These are phyloP conservation scores for Penicillium italicum DNA, from an alignment of 2,329 filamentous ascomycete species.

Conservation along the genomic window DNA sequence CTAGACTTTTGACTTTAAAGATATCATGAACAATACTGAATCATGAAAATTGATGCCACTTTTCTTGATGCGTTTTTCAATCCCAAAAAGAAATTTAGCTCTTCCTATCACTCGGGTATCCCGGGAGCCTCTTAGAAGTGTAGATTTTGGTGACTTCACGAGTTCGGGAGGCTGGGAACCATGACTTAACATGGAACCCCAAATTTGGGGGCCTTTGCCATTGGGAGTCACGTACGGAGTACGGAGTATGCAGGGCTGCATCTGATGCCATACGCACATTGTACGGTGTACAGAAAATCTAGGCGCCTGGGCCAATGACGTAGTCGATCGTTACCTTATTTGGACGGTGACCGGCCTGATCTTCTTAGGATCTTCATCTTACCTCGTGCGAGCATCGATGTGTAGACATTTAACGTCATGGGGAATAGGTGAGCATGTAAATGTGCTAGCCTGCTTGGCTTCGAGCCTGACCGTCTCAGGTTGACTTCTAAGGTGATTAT, in stretches of 20 bases:
- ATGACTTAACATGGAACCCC: neutral
- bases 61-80: neutral
- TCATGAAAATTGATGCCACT: neutral
- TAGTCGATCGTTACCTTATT: constrained; percentile 22
- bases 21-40: neutral
- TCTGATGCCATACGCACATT: neutral
- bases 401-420: neutral
- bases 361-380: neutral
- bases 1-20: neutral
- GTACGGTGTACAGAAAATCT: neutral
- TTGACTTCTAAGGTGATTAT: neutral
- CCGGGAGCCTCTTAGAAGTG: constrained; percentile 11
- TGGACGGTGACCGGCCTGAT: neutral
- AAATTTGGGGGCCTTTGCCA: neutral
- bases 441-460: neutral
- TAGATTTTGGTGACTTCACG: constrained; percentile 1
- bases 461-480: too few species aligned
- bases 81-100: too few species aligned
- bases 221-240: neutral
- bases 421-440: too few species aligned
- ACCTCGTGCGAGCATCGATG: neutral
- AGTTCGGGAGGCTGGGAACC: neutral
- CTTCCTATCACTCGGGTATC: constrained; percentile 10
- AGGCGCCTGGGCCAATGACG: constrained; percentile 13
- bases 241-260: neutral